Evolutionary conservation across 2,329 filamentous ascomycete genomes (phyloP), one percentile per base, ranked within the genome.

Genomic region (Rhynchosporium graminicola): DNA sequence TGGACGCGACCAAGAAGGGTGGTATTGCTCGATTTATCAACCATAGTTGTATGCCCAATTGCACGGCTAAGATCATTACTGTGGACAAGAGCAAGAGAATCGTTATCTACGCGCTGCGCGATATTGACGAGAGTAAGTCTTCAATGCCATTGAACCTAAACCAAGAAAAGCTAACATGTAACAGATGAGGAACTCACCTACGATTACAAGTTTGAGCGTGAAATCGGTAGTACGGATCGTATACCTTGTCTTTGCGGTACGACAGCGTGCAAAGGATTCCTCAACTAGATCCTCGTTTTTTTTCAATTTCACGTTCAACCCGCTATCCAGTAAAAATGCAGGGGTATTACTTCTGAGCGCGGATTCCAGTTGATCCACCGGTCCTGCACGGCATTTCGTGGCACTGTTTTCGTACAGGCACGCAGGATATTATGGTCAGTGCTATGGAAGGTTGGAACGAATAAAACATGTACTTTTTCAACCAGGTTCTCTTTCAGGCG

Each of bases 191-290:
- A 99, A 81, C 87, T 99, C 76, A 99, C 95, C 2, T 99, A 99
- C 80, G 95, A 99, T 80, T 99, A 99, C 84, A 99, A 99, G 78
- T 99, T 99, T 76, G 95, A 99, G 80, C 90, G 95, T 71, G 95
- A 99, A 78, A 91, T 96, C 73, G 92, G 92, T 73, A 96, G 92
- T 70, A 86, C 92, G 67, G 95, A 99, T 77, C 91, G 95, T 67
- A 97, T 99, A 71, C 95, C 95, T 57, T 99, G 95, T 80, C 87
- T 99, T 57, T 99, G 95, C 77, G 95, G 95, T 64, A 97, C 94
- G 48, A 87, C 93, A 36, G 92, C 92, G 54, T 99, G 95, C 82
- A 99, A 99, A 82, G 95, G 95, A 67, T 99, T 98, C 81, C 91
- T 99, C 78, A 99, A 99, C 79, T 99, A 83, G 85, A 67, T 57